Percentiles rank a stretch among this genome's conserved stretches.
These are phyloP conservation scores for Clathrospora elynae DNA, from an alignment of 2,329 filamentous ascomycete genomes.

Conservation along the genomic window DNA sequence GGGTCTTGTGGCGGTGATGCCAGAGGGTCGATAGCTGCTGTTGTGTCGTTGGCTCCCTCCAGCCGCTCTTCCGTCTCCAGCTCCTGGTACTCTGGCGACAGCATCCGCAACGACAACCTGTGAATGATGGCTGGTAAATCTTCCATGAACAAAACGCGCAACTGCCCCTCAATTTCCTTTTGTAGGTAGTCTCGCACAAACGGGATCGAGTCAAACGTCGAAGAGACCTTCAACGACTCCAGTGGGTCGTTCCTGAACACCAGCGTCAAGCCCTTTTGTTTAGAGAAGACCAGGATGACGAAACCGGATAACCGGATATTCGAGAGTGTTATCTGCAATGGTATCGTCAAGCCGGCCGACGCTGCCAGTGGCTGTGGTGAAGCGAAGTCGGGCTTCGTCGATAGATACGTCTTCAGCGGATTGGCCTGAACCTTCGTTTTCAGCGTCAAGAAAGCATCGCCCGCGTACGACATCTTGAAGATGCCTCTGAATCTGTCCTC, in stretches of 20 bases:
- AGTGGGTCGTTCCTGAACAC: conserved; percentile 98
- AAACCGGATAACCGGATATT: conserved; percentile 96
- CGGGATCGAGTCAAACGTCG: conserved; percentile 97
- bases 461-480: conserved; percentile 98
- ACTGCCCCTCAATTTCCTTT: conserved; percentile 90
- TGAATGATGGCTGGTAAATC: conserved; percentile 97
- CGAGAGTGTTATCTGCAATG: conserved; percentile 94
- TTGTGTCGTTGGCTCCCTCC: conserved; percentile 54
- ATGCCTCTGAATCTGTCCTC: conserved; percentile 97
- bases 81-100: conserved; percentile 83
- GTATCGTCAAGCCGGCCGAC: conserved; percentile 89
- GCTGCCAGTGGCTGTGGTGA: conserved; percentile 92
- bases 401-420: conserved; percentile 92
- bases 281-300: conserved; percentile 96
- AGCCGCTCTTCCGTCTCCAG: conserved; percentile 64
- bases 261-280: conserved; percentile 93
- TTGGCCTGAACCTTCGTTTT: conserved; percentile 98
- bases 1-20: conserved; percentile 80
- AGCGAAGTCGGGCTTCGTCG: conserved; percentile 87
- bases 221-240: conserved; percentile 96
- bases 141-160: conserved; percentile 95
- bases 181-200: conserved; percentile 98
- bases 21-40: conserved; percentile 76
- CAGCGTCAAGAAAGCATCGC: conserved; percentile 92
- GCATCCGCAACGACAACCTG: conserved; percentile 82